Conservation (phyloP, 495 filamentous ascomycete genomes). For the Achaetomiella virescens region DNA sequence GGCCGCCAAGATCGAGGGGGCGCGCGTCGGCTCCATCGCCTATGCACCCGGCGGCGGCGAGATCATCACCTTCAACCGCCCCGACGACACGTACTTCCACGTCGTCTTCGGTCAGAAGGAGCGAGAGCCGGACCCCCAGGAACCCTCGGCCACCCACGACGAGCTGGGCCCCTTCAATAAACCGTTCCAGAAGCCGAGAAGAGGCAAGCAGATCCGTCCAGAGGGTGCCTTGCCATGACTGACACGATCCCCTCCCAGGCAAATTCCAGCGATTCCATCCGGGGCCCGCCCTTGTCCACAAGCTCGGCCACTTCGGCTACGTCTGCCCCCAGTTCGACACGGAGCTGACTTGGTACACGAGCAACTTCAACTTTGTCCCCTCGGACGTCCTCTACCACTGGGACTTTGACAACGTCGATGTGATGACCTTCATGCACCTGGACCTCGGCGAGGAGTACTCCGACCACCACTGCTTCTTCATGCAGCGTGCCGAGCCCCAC, state of each 20-base stretch:
- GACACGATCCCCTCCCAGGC: constrained; percentile 25
- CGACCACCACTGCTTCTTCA: constrained; percentile 64
- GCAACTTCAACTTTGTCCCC: constrained; percentile 57
- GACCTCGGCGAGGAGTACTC: constrained; percentile 51
- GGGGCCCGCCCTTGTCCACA: constrained; percentile 59
- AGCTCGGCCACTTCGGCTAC: constrained; percentile 63
- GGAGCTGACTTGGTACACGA: constrained; percentile 53
- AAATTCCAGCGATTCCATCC: constrained; percentile 43
- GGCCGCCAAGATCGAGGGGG: constrained; percentile 37
- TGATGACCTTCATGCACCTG: constrained; percentile 52
- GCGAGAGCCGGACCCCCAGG: constrained; percentile 38
- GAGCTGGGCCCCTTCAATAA: constrained; percentile 37
- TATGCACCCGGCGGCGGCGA: constrained; percentile 51
- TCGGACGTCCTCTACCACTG: constrained; percentile 41
- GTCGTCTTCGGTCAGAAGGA: constrained; percentile 26
- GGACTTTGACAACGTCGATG: constrained; percentile 37
- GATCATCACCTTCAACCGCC: constrained; percentile 46
- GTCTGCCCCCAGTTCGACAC: constrained; percentile 50
- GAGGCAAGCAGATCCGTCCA: no score
- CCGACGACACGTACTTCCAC: constrained; percentile 48
- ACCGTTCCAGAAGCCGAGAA: constrained; percentile 31
- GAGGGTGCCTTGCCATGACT: not conserved
- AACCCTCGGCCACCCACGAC: constrained; percentile 25
- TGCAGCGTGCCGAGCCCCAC: constrained; percentile 32
- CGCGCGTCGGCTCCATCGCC: constrained; percentile 38